These are phyloP conservation scores for Penicillium polonicum DNA, from an alignment of 2,329 filamentous ascomycete genomes.

Conservation along the genomic window DNA sequence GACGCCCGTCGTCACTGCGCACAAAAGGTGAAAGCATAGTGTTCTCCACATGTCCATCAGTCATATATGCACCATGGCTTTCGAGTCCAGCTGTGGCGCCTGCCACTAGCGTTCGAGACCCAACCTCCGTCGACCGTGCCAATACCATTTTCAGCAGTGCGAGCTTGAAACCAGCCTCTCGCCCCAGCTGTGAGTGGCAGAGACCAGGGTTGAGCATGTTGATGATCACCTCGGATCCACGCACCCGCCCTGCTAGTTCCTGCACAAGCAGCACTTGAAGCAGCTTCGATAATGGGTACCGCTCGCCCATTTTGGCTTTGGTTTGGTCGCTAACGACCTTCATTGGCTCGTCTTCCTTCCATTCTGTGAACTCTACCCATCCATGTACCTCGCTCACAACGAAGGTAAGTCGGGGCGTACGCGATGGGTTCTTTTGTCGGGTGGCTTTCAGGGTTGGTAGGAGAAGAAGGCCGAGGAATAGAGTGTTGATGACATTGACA, in stretches of 20 bases:
- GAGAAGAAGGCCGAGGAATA: conserved; percentile 52
- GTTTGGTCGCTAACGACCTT: conserved; percentile 37
- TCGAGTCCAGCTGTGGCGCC: conserved; percentile 41
- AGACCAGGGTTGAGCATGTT: conserved; percentile 56
- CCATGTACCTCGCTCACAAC: conserved; percentile 47
- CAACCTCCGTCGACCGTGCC: conserved; percentile 49
- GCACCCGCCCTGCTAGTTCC: conserved; percentile 36
- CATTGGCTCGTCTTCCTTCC: conserved; percentile 39
- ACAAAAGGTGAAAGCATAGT: conserved; percentile 38
- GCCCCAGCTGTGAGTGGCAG: conserved; percentile 50
- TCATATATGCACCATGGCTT: conserved; percentile 50
- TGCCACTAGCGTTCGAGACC: conserved; percentile 47
- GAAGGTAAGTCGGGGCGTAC: conserved; percentile 36
- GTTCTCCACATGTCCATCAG: conserved; percentile 33
- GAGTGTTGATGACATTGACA: conserved; percentile 55
- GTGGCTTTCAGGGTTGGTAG: conserved; percentile 53
- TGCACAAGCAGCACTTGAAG: conserved; percentile 50
- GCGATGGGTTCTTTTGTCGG: conserved; percentile 26
- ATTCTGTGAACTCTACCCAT: conserved; percentile 40
- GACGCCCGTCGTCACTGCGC: conserved; percentile 39
- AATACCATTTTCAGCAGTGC: conserved; percentile 30
- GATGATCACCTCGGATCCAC: conserved; percentile 43
- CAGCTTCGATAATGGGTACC: conserved; percentile 51
- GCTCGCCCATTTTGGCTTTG: conserved; percentile 38
- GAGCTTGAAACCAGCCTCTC: conserved; percentile 32